Evolutionary conservation across 1,139 yeast species (phyloP).

Genomic region (Eremothecium coryli): DNA sequence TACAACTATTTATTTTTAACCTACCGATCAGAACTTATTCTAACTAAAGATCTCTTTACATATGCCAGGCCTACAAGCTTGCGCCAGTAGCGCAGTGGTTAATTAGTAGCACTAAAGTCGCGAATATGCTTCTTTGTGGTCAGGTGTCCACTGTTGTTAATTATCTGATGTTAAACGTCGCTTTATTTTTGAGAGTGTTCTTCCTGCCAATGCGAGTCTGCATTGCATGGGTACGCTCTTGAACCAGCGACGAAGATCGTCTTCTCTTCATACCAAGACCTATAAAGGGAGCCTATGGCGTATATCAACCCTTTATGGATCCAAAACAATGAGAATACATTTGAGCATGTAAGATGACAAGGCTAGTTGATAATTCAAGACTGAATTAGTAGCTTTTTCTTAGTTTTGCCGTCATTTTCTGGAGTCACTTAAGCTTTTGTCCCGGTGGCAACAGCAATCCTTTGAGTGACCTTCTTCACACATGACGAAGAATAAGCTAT

Average conservation of each 20-base stretch:
- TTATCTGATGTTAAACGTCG: too few species aligned
- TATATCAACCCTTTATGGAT: slow-evolving; percentile 1
- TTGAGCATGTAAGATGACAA: neutral
- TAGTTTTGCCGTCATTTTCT: slow-evolving; percentile 6
- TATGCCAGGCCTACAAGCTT: too few species aligned
- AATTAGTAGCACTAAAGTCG: too few species aligned
- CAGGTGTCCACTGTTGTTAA: too few species aligned
- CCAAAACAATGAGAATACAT: slow-evolving; percentile 7
- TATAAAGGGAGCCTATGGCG: slow-evolving; percentile 5
- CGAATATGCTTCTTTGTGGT: too few species aligned
- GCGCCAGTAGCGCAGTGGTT: too few species aligned
- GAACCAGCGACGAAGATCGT: slow-evolving; percentile 4
- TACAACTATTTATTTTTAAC: too few species aligned
- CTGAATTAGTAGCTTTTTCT: neutral
- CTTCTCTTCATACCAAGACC: slow-evolving; percentile 7
- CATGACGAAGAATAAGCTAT: slow-evolving; percentile 10
- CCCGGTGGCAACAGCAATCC: too few species aligned
- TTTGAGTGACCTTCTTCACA: slow-evolving; percentile 9
- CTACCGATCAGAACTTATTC: too few species aligned
- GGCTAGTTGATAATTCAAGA: too few species aligned
- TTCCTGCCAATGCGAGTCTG: slow-evolving; percentile 7
- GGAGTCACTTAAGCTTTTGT: too few species aligned
- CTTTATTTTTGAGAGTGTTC: slow-evolving; percentile 6
- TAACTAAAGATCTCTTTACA: too few species aligned
- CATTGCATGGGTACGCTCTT: slow-evolving; percentile 7